These are phyloP conservation scores for Lecanicillium sp. DNA, from an alignment of 2,329 filamentous ascomycete species.

Conservation along the genomic window DNA sequence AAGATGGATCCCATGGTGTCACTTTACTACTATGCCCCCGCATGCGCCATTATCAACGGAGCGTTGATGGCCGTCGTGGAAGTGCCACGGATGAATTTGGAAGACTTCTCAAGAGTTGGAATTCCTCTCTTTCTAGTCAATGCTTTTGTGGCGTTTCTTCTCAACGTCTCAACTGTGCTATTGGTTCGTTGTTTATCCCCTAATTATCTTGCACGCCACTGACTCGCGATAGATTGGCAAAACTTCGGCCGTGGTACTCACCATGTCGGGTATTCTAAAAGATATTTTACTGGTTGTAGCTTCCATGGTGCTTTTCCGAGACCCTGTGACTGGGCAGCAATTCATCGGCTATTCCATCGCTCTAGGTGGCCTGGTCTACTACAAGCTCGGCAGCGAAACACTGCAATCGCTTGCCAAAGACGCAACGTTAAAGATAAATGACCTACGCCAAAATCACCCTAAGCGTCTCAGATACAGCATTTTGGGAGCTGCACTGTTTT, in stretches of 20 bases:
- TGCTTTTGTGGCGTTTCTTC: conserved; percentile 69
- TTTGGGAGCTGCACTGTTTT: not conserved
- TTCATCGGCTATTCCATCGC: conserved; percentile 81
- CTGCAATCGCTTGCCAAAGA: not conserved
- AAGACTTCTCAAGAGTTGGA: conserved; percentile 68
- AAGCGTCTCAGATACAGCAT: not conserved
- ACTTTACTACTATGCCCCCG: conserved; percentile 83
- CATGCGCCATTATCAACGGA: conserved; percentile 78
- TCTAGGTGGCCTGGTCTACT: conserved; percentile 69
- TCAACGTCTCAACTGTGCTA: conserved; percentile 84
- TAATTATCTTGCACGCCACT: conserved; percentile 22
- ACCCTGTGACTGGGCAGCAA: conserved; percentile 67
- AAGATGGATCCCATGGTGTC: conserved; percentile 90
- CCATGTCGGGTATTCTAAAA: conserved; percentile 82
- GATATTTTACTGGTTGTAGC: conserved; percentile 76
- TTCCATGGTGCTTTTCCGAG: conserved; percentile 77
- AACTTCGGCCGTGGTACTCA: conserved; percentile 80
- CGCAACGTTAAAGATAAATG: not conserved
- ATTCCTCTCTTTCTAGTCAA: conserved; percentile 67
- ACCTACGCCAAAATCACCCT: conserved; percentile 2
- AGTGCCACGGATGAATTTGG: conserved; percentile 61
- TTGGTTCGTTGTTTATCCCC: conserved; percentile 52
- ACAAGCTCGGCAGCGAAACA: conserved; percentile 60
- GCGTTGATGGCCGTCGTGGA: conserved; percentile 68
- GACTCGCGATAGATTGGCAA: conserved; percentile 64